Conservation (phyloP, 2,329 filamentous ascomycete species). For the Diaporthe caulivora region DNA sequence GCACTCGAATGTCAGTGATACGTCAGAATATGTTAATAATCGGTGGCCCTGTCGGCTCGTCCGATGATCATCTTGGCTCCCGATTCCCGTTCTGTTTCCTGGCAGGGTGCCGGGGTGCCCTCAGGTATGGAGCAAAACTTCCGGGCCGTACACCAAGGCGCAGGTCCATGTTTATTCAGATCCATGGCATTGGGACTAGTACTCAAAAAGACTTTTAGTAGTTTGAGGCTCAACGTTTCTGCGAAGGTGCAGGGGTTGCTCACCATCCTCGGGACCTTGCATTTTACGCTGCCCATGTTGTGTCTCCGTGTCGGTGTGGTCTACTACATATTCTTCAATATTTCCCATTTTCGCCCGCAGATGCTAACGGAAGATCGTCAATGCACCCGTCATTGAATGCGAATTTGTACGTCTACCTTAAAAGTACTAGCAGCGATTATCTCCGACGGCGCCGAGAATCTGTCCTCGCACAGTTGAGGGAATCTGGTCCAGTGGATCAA, state of each 20-base stretch:
- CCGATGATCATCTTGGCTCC: slow-evolving; percentile 14
- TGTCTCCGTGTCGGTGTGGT: not conserved
- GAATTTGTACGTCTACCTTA: not conserved
- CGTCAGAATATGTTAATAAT: slow-evolving; percentile 20
- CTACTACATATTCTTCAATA: not conserved
- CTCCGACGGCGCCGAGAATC: not conserved
- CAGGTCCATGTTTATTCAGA: not conserved
- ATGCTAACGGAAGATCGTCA: not conserved
- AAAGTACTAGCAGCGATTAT: not conserved
- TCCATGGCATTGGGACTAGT: not conserved
- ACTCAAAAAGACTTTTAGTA: not conserved
- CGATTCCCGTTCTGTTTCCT: slow-evolving; percentile 4
- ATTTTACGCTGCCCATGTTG: slow-evolving; percentile 4
- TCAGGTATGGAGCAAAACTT: slow-evolving; percentile 2
- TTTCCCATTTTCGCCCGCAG: not conserved
- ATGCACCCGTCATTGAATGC: slow-evolving; percentile 19
- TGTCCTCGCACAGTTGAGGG: not conserved
- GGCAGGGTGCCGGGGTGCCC: not conserved
- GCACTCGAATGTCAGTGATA: not conserved
- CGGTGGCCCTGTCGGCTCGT: not conserved
- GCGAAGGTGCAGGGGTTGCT: not conserved
- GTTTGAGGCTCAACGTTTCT: slow-evolving; percentile 4
- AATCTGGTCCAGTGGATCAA: not conserved
- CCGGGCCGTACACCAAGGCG: not conserved
- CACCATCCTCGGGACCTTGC: slow-evolving; percentile 2